Evolutionary conservation across 805 yeast genomes (phyloP), one percentile per base, ranked within the genome.

Genomic region (Zygosaccharomyces gambellarensis): DNA sequence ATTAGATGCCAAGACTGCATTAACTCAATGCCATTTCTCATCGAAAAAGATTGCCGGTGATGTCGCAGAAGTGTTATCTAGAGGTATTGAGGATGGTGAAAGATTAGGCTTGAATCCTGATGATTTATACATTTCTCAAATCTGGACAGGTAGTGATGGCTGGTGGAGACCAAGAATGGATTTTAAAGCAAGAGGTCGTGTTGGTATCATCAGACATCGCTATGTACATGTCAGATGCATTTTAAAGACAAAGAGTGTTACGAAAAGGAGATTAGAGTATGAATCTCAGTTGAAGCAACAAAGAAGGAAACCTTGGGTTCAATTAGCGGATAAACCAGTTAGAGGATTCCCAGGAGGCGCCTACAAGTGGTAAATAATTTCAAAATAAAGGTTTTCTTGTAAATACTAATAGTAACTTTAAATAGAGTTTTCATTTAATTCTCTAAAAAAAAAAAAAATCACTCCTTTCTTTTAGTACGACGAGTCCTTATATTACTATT

Each of bases 131-230:
- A 78, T 92, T 49, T 80, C 83, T 39, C 87, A 87, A 62, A 80
- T 90, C 51, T 92, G 97, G 97, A 82, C 82, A 25, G 97, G 97
- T 38, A 82, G 90, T 49, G 98, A 92, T 67, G 96, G 96, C 19
- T 62, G 70, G 45, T 81, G 85, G 83, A 60, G 64, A 27, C 83
- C 80, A 66, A 78, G 94, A 65, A 68, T 82, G 8, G 97, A 92
- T 59, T 76, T 78, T 64, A 90, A 89, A 72, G 96, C 94, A 55
- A 82, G 98, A 72, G 97, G 97, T 55, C 81, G 96, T 68, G 75
- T 79, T 19, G 98, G 98, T 64, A 70, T 87, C 49, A 77, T 86
- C 45, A 77, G 75, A 29, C 94, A 87, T 62, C 81, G 86, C 52
- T 85, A 79, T 65, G 82, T 89, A 46, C 96, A 92, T 68, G 81